A percentile compares a stretch with the other conserved stretches of the same genome.
These are phyloP conservation scores for Recurvomyces mirabilis DNA, from an alignment of 495 filamentous ascomycete species.

Conservation along the genomic window DNA sequence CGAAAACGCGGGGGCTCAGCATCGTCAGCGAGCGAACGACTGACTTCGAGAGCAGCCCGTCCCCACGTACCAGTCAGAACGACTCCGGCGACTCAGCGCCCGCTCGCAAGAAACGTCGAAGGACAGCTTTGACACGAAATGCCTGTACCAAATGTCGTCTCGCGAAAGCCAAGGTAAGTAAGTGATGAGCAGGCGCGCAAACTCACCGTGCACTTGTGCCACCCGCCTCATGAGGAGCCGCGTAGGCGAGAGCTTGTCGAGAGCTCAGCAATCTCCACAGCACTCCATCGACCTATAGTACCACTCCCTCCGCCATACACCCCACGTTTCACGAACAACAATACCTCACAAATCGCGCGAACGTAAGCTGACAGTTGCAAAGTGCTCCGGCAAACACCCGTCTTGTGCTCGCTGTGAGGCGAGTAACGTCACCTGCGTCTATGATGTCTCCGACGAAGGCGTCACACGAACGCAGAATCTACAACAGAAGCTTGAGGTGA, in stretches of 20 bases:
- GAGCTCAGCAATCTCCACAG: background rate
- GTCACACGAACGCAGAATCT: slow-evolving; percentile 8
- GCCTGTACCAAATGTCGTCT: background rate
- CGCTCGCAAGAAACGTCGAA: background rate
- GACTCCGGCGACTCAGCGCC: too few species aligned
- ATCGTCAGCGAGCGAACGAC: too few species aligned
- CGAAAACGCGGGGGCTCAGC: too few species aligned
- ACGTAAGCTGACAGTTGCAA: too few species aligned
- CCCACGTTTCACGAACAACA: background rate
- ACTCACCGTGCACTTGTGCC: too few species aligned
- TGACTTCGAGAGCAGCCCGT: too few species aligned
- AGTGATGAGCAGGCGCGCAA: too few species aligned
- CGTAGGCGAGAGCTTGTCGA: background rate
- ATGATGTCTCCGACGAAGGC: slow-evolving; percentile 8
- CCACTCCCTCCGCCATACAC: background rate
- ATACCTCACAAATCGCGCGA: too few species aligned
- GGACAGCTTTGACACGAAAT: background rate
- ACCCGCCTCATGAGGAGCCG: background rate
- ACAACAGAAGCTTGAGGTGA: background rate
- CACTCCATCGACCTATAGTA: background rate
- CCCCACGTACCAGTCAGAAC: too few species aligned
- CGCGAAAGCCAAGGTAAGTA: slow-evolving; percentile 3
- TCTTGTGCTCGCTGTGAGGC: background rate
- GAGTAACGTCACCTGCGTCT: background rate
- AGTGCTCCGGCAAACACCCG: slow-evolving; percentile 5